Conservation (phyloP, 139 green algal species). For the Marvania coccoides region DNA sequence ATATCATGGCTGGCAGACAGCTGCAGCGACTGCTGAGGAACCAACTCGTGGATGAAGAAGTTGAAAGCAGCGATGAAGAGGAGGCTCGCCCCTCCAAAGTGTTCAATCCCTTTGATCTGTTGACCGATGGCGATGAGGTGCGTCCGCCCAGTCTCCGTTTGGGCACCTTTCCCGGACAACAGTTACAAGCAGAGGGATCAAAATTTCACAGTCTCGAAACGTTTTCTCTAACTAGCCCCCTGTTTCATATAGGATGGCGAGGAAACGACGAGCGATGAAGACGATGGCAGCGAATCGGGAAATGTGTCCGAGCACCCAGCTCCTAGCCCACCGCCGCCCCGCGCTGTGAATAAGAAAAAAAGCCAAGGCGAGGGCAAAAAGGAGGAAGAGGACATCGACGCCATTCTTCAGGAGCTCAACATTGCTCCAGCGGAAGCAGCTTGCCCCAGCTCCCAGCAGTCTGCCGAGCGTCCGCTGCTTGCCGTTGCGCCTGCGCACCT, state of each 20-base stretch:
- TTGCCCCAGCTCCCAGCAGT: neutral
- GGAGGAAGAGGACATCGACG: slow-evolving; percentile 57
- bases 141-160: too few relatives aligned
- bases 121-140: slow-evolving; percentile 43
- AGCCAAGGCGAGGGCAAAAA: slow-evolving; percentile 2
- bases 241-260: too few relatives aligned
- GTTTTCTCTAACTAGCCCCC: too few relatives aligned
- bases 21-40: slow-evolving; percentile 9
- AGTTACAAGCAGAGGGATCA: too few relatives aligned
- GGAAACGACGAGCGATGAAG: neutral
- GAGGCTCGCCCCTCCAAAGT: neutral
- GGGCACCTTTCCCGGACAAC: too few relatives aligned
- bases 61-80: neutral
- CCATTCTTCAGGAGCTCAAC: slow-evolving; percentile 57
- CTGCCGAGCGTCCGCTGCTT: slow-evolving; percentile 35
- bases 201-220: too few relatives aligned
- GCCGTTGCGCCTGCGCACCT: slow-evolving; percentile 50
- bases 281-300: neutral
- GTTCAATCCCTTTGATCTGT: slow-evolving; percentile 68
- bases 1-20: slow-evolving; percentile 21
- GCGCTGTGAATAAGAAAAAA: neutral
- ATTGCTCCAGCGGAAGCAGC: slow-evolving; percentile 8
- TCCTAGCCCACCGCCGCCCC: neutral
- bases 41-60: slow-evolving; percentile 3
- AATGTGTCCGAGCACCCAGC: neutral